These are phyloP conservation scores for Fusarium sp. DNA, from an alignment of 2,329 filamentous ascomycete species.

Conservation along the genomic window DNA sequence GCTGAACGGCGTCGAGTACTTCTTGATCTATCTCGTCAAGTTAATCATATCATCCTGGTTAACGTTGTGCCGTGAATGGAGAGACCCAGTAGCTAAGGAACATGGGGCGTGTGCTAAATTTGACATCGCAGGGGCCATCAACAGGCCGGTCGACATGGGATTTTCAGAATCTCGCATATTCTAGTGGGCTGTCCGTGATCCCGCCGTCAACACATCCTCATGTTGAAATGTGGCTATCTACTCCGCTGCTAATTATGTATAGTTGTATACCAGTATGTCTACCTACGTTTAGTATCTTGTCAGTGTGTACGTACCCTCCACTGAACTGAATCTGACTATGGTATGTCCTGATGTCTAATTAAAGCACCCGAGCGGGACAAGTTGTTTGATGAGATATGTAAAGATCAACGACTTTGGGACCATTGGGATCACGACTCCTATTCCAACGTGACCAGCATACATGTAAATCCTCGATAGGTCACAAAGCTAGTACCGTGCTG, in stretches of 20 bases:
- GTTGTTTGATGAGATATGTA: conserved; percentile 23
- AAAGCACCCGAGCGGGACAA: background rate
- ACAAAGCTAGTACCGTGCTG: background rate
- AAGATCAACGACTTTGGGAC: conserved; percentile 22
- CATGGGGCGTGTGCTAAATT: conserved; percentile 42
- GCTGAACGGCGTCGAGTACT: conserved; percentile 22
- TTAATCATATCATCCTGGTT: conserved; percentile 32
- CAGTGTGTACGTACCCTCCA: background rate
- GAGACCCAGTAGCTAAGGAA: conserved; percentile 24
- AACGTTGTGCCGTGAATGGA: conserved; percentile 29
- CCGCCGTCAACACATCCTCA: conserved; percentile 10
- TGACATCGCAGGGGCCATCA: conserved; percentile 40
- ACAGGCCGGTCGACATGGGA: conserved; percentile 31
- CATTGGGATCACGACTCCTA: conserved; percentile 1
- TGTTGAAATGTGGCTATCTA: background rate
- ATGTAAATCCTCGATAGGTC: conserved; percentile 1
- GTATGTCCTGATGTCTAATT: conserved; percentile 20
- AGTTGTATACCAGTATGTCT: background rate
- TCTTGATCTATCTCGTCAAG: conserved; percentile 8
- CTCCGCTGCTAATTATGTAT: background rate
- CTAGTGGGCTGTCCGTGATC: conserved; percentile 16
- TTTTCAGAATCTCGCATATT: conserved; percentile 24
- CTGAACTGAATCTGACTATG: conserved; percentile 2
- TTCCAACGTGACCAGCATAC: background rate
- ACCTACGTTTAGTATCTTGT: background rate